phyloP scores from a whole-genome alignment of 495 filamentous ascomycete genomes.

The Cryomyces minteri region DNA sequence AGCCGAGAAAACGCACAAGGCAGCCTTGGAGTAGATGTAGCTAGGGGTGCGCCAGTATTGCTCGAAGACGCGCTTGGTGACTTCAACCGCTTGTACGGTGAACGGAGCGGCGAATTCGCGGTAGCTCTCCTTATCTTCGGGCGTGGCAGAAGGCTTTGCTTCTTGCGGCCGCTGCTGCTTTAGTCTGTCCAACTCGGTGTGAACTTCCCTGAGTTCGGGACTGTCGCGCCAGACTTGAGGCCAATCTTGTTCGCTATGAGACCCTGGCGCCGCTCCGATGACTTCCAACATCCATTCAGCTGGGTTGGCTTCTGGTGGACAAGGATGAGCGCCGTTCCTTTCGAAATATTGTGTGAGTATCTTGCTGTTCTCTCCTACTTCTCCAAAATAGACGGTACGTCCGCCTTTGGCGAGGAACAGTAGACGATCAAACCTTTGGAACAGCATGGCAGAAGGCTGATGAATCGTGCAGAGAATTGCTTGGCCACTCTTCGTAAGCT shows the following conservation, averaged over 20 bases:
- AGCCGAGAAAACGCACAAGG: conserved; percentile 34
- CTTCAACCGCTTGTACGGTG: conserved; percentile 30
- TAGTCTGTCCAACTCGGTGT: conserved; percentile 49
- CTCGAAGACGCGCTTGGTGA: conserved; percentile 52
- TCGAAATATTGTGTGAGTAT: conserved; percentile 67
- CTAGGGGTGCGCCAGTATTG: conserved; percentile 81
- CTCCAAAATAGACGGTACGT: conserved; percentile 77
- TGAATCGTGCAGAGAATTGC: conserved; percentile 88
- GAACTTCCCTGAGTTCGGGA: conserved; percentile 47
- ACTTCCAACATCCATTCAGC: conserved; percentile 57
- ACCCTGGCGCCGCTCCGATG: conserved; percentile 81
- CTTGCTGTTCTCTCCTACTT: conserved; percentile 64
- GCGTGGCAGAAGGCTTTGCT: conserved; percentile 1
- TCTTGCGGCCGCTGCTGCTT: conserved; percentile 38
- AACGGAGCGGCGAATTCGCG: conserved; percentile 28
- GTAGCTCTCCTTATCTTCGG: conserved; percentile 19
- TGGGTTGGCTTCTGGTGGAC: conserved; percentile 63
- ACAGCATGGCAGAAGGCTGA: conserved; percentile 77
- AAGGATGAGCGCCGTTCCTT: conserved; percentile 52
- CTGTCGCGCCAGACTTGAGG: conserved; percentile 59
- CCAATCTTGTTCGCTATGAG: conserved; percentile 63
- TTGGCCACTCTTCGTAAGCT: conserved; percentile 67
- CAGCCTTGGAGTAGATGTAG: conserved; percentile 61
- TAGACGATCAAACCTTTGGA: conserved; percentile 79
- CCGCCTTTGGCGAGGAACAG: conserved; percentile 71